phyloP scores from a whole-genome alignment of 2,329 filamentous ascomycete genomes.

The Metarhizium anisopliae region DNA sequence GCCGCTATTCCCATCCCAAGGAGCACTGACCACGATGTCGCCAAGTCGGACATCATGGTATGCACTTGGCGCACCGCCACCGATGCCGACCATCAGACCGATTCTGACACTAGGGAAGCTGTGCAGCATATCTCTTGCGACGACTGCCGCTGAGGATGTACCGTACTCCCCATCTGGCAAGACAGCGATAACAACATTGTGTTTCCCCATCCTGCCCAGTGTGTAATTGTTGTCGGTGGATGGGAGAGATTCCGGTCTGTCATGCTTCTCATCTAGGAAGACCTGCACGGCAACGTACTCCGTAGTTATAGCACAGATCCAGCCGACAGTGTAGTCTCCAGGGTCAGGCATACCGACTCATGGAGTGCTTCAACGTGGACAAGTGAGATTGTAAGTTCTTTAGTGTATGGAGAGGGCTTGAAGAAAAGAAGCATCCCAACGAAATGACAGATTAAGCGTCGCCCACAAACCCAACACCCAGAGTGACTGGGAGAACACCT shows the following conservation, averaged over 20 bases:
- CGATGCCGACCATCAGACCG: constrained; percentile 24
- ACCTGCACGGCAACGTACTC: constrained; percentile 13
- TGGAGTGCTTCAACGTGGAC: background rate
- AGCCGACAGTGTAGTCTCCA: constrained; percentile 15
- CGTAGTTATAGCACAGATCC: constrained; percentile 14
- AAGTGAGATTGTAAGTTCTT: background rate
- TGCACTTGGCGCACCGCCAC: constrained; percentile 23
- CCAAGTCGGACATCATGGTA: constrained; percentile 6
- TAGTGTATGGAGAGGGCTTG: background rate
- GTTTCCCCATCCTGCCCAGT: constrained; percentile 20
- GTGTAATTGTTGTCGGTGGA: constrained; percentile 14
- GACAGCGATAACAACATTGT: constrained; percentile 27
- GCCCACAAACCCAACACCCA: background rate
- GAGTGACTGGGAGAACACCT: background rate
- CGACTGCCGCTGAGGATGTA: constrained; percentile 14
- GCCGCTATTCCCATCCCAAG: constrained; percentile 2
- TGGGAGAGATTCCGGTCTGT: background rate
- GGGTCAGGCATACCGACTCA: background rate
- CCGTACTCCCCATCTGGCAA: constrained; percentile 19
- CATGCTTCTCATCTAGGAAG: constrained; percentile 13
- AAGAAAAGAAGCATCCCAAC: background rate
- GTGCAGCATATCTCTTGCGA: constrained; percentile 16
- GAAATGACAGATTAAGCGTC: background rate
- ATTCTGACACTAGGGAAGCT: constrained; percentile 22
- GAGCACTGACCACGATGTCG: constrained; percentile 14